A percentile compares a stretch with the other conserved stretches of the same genome.
Evolutionary conservation across 1,284 basidiomycete genomes (phyloP).

Genomic region (Ceratobasidium sp.): DNA sequence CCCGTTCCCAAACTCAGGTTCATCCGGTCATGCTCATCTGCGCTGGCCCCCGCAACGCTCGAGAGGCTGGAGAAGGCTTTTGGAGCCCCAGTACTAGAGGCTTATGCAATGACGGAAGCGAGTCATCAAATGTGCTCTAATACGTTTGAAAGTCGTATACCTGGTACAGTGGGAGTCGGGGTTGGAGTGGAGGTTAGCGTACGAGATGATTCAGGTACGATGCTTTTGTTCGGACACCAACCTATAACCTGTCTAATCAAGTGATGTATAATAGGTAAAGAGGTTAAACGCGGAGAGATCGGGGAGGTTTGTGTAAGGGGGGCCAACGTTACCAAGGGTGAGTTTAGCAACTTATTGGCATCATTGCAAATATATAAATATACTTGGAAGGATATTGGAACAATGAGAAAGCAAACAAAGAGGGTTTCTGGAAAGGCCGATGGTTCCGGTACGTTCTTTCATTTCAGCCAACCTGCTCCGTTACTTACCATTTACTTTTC

Average conservation of each 20-base stretch:
- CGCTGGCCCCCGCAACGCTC: constrained; percentile 54
- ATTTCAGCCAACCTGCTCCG: not conserved
- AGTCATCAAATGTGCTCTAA: constrained; percentile 54
- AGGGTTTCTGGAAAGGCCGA: constrained; percentile 51
- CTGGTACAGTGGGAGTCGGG: constrained; percentile 55
- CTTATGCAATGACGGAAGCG: constrained; percentile 54
- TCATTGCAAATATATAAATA: not conserved
- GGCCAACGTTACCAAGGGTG: constrained; percentile 54
- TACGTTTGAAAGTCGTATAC: constrained; percentile 49
- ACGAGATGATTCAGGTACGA: constrained; percentile 48
- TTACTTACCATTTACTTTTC: not conserved
- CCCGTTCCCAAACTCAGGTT: constrained; percentile 55
- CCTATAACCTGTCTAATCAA: not conserved
- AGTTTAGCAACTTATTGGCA: constrained; percentile 35
- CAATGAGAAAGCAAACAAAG: constrained; percentile 52
- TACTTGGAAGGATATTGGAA: constrained; percentile 50
- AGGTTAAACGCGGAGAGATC: constrained; percentile 50
- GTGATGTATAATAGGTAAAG: constrained; percentile 46
- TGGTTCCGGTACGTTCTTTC: constrained; percentile 49
- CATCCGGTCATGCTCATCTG: constrained; percentile 56
- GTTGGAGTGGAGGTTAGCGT: constrained; percentile 55
- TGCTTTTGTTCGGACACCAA: not conserved
- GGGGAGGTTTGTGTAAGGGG: constrained; percentile 57
- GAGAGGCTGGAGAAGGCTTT: constrained; percentile 54
- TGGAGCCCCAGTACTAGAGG: constrained; percentile 57